Percentiles rank a stretch among this genome's conserved stretches.
Evolutionary conservation across 169 alveolate species (phyloP).

Genomic region (Eimeria necatrix): DNA sequence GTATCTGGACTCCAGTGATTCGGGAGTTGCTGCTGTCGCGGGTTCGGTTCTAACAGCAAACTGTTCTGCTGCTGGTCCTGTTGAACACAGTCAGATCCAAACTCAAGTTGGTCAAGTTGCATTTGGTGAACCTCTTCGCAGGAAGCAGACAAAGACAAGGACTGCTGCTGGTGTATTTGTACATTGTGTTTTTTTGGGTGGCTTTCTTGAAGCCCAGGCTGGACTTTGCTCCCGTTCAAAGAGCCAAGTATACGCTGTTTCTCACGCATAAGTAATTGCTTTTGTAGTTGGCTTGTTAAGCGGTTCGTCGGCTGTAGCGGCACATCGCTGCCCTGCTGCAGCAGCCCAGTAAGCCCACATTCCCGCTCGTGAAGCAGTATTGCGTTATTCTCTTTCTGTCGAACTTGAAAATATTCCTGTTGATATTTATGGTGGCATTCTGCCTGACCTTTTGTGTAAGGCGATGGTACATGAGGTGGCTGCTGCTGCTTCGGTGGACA

Average conservation of each 20-base stretch:
- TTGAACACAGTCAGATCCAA: no score
- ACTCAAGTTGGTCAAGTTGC: no score
- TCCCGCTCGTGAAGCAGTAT: background rate
- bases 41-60: background rate
- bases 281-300: background rate
- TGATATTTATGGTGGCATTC: background rate
- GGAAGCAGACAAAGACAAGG: no score
- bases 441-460: background rate
- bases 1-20: background rate
- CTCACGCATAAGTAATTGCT: background rate
- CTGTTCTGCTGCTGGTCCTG: background rate
- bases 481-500: background rate
- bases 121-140: no score
- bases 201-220: no score
- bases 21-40: conserved; percentile 17
- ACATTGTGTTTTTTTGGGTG: no score
- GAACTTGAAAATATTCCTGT: background rate
- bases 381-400: background rate
- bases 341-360: background rate
- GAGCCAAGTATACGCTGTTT: no score
- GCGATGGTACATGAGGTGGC: background rate
- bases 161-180: no score
- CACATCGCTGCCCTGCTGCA: background rate
- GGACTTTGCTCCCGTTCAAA: no score
- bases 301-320: conserved; percentile 15